Evolutionary conservation across 1,284 basidiomycete genomes (phyloP).

Genomic region (Apiotrichum gamsii): DNA sequence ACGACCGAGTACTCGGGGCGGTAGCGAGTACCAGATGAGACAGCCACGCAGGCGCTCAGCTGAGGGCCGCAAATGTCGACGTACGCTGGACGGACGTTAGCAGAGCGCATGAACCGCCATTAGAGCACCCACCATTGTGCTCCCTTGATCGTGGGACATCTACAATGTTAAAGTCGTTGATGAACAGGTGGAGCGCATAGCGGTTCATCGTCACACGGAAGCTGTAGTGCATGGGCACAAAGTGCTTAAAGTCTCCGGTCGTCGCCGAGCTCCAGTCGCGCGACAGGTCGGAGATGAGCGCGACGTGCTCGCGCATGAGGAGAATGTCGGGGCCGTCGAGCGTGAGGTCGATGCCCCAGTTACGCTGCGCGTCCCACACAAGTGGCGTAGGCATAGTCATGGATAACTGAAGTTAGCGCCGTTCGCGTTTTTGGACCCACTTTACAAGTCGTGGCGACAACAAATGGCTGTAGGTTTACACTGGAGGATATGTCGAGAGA

Average conservation of each 20-base stretch:
- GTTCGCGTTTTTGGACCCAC: conserved; percentile 26
- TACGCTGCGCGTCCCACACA: conserved; percentile 55
- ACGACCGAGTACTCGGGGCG: conserved; percentile 64
- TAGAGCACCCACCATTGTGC: conserved; percentile 77
- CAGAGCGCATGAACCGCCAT: neutral
- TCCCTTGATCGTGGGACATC: conserved; percentile 71
- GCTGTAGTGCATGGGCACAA: conserved; percentile 71
- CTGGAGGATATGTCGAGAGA: conserved; percentile 70
- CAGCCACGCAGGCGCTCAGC: conserved; percentile 53
- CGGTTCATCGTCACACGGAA: conserved; percentile 65
- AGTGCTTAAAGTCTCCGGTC: conserved; percentile 67
- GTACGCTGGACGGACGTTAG: conserved; percentile 55
- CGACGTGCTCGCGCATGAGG: conserved; percentile 81
- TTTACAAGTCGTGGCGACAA: conserved; percentile 65
- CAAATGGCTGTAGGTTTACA: conserved; percentile 73
- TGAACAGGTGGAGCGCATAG: conserved; percentile 71
- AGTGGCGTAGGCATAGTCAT: conserved; percentile 51
- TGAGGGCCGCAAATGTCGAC: conserved; percentile 60
- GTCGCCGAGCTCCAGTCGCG: conserved; percentile 83
- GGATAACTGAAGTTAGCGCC: conserved; percentile 20
- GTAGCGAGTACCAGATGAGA: conserved; percentile 67
- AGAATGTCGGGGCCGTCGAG: conserved; percentile 67
- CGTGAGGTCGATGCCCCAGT: conserved; percentile 67
- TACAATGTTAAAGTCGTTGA: conserved; percentile 93
- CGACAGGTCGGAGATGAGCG: conserved; percentile 79